Percentiles rank a stretch among this genome's conserved stretches.
Evolutionary conservation across 2,329 filamentous ascomycete genomes (phyloP).

Genomic region (Pseudocercospora cruenta): DNA sequence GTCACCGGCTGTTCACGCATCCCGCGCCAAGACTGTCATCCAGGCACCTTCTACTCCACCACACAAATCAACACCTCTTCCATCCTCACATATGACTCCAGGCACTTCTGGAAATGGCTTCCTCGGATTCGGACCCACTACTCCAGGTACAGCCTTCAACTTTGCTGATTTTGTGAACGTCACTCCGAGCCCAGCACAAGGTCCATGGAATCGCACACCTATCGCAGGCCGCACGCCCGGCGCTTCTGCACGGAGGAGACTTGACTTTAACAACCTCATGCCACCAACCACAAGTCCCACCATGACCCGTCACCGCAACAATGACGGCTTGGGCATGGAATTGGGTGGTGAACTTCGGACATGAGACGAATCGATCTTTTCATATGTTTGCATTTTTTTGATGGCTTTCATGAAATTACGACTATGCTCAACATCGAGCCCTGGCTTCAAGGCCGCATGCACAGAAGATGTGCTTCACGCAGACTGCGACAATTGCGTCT

Average conservation of each 20-base stretch:
- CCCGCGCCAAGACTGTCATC: conserved; percentile 47
- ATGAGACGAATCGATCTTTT: conserved; percentile 11
- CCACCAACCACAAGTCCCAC: conserved; percentile 56
- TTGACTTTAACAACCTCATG: conserved; percentile 80
- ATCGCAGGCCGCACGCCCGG: conserved; percentile 69
- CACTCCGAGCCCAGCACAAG: conserved; percentile 91
- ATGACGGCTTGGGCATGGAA: conserved; percentile 64
- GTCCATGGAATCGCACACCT: conserved; percentile 70
- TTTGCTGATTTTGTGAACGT: conserved; percentile 98
- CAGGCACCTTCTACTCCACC: conserved; percentile 60
- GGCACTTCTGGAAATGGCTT: conserved; percentile 63
- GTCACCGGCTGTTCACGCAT: conserved; percentile 66
- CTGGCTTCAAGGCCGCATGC: not conserved
- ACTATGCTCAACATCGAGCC: conserved; percentile 10
- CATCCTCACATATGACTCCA: conserved; percentile 86
- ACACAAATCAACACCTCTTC: conserved; percentile 62
- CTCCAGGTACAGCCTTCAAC: conserved; percentile 84
- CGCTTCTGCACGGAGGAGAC: conserved; percentile 67
- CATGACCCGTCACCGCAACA: conserved; percentile 45
- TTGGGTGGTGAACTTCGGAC: conserved; percentile 63
- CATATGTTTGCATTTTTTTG: conserved; percentile 3
- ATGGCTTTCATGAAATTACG: conserved; percentile 19
- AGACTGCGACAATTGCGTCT: not conserved
- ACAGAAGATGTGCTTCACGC: conserved; percentile 1
- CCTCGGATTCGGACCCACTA: conserved; percentile 67